These are phyloP conservation scores for Coriolopsis trogii DNA, from an alignment of 1,284 basidiomycete genomes.

Conservation along the genomic window DNA sequence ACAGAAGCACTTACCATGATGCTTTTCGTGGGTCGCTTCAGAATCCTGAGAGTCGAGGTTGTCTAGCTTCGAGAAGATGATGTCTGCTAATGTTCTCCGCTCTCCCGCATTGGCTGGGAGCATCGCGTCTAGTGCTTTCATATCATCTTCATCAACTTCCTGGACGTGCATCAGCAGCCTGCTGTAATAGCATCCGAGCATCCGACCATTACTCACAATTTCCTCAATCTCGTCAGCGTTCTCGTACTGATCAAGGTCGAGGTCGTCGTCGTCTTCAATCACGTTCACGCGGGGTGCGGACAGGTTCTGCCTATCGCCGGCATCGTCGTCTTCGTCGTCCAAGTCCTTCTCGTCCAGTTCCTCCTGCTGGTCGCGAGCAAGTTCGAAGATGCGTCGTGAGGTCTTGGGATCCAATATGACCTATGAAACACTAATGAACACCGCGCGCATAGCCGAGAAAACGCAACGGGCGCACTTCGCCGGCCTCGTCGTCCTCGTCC, in stretches of 20 bases:
- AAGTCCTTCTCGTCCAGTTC: slow-evolving; percentile 68
- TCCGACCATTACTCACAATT: slow-evolving; percentile 63
- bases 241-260: slow-evolving; percentile 54
- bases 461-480: slow-evolving; percentile 48
- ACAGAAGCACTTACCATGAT: slow-evolving; percentile 57
- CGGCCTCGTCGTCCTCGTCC: slow-evolving; percentile 52
- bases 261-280: slow-evolving; percentile 41
- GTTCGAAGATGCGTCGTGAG: slow-evolving; percentile 88
- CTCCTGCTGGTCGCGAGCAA: slow-evolving; percentile 93
- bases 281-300: slow-evolving; percentile 37
- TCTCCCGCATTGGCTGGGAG: slow-evolving; percentile 73
- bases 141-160: slow-evolving; percentile 90
- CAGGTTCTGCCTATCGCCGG: slow-evolving; percentile 37
- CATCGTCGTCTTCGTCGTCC: slow-evolving; percentile 50
- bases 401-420: slow-evolving; percentile 83
- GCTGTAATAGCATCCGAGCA: too few species aligned
- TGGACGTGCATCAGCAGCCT: too few species aligned
- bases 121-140: slow-evolving; percentile 82
- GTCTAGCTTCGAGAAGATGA: slow-evolving; percentile 93
- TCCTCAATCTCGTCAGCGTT: slow-evolving; percentile 56
- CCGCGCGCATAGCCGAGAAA: background rate
- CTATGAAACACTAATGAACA: slow-evolving; percentile 40
- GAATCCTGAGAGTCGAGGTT: slow-evolving; percentile 54
- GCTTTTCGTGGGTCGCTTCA: slow-evolving; percentile 57
- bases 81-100: slow-evolving; percentile 88